These are phyloP conservation scores for Oryza officinalis DNA, from an alignment of 176 grass and related monocot species.

Conservation along the genomic window DNA sequence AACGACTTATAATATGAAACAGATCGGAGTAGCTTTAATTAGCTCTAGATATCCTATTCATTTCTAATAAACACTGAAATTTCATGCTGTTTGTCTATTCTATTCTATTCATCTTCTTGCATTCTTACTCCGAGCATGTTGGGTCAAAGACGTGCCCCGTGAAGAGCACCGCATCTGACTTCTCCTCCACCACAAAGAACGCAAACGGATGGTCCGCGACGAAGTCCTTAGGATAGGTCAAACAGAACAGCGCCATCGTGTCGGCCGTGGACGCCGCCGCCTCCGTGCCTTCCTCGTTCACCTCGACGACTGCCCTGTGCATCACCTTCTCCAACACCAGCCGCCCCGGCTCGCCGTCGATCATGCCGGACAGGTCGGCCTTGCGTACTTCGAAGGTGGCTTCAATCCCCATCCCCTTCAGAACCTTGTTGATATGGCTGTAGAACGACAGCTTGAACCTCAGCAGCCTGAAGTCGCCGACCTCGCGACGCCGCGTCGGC, in stretches of 20 bases:
- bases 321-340: background rate
- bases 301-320: background rate
- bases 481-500: background rate
- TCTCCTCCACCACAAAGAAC: background rate
- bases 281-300: constrained; percentile 10
- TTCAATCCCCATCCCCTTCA: background rate
- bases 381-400: background rate
- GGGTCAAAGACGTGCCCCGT: background rate
- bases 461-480: background rate
- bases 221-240: background rate
- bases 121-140: too few species aligned
- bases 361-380: background rate
- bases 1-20: too few species aligned
- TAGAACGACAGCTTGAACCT: background rate
- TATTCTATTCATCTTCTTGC: too few species aligned
- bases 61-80: too few species aligned
- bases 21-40: too few species aligned
- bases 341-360: constrained; percentile 4
- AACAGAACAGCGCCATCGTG: too few species aligned
- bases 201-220: background rate
- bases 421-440: too few species aligned
- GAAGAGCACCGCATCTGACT: background rate
- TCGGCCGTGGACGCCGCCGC: background rate
- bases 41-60: too few species aligned
- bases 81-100: too few species aligned